Evolutionary conservation across 1,284 basidiomycete species (phyloP), one percentile per base, ranked within the genome.

Genomic region (Trichosporon asahii): DNA sequence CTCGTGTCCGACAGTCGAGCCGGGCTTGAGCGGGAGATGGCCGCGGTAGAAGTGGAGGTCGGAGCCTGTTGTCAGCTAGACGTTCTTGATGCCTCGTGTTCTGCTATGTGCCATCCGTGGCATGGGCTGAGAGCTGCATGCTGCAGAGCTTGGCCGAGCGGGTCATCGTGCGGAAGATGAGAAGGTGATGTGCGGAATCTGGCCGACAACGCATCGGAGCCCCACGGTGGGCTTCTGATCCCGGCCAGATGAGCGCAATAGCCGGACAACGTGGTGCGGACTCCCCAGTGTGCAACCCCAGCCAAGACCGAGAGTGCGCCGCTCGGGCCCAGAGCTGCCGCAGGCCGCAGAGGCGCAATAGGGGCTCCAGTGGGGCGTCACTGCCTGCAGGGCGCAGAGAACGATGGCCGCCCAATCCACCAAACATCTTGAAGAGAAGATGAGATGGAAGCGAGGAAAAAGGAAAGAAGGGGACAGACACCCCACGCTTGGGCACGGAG

Each of bases 21-120:
- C 77, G 0, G 68, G 68, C 8, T 33, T 15, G 23, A 29, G n/a
- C 18, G 69, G 73, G 64, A 85, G 86, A 35, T 85, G 85, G 0
- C 90, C 91, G 65, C 91, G 86, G 78, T 93, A 94, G 53, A 88
- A 82, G 76, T 95, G 93, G 33, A 94, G 84, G 83, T 94, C 92
- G 72, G 91, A 92, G 8, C 53, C 65, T 55, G 27, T 12, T 44
- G 40, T 44, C 40, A 44, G 40, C 37, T 14, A 4, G 37, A 12
- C 15, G 37, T 14, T 40, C 4, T 12, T 12, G n/a, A n/a, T n/a
- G n/a, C n/a, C n/a, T n/a, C n/a, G n/a, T n/a, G n/a, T n/a, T n/a
- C n/a, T n/a, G n/a, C n/a, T n/a, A n/a, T n/a, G n/a, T n/a, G n/a
- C n/a, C n/a, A n/a, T n/a, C n/a, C n/a, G n/a, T n/a, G n/a, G n/a